These are phyloP conservation scores for Gossypium sturtianum DNA, from an alignment of 345 rosid genomes.

Conservation along the genomic window DNA sequence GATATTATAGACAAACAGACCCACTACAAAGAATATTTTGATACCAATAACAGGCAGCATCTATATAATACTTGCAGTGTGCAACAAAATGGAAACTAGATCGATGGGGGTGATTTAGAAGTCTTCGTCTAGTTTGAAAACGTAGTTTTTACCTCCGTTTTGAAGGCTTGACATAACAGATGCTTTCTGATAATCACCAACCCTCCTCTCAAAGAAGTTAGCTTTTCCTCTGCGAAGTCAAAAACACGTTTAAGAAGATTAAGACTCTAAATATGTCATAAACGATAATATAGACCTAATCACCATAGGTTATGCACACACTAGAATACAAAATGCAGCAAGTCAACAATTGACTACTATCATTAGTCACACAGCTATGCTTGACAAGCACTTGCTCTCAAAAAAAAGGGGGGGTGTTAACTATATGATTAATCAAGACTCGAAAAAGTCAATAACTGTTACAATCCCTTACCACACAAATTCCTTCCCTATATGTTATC, in stretches of 20 bases:
- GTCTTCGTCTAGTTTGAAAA: conserved; percentile 73
- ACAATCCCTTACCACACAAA: neutral
- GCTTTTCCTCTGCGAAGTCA: conserved; percentile 63
- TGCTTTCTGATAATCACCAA: conserved; percentile 88
- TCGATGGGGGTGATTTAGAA: conserved; percentile 25
- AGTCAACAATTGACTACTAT: neutral
- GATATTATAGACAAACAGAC: neutral
- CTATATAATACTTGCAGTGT: neutral
- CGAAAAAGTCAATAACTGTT: neutral
- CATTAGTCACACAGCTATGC: neutral
- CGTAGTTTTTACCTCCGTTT: conserved; percentile 53
- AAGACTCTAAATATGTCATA: neutral
- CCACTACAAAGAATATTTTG: neutral
- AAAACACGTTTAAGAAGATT: neutral
- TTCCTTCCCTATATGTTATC: neutral
- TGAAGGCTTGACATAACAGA: conserved; percentile 79
- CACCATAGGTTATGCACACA: neutral
- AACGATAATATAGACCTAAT: neutral
- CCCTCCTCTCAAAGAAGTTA: conserved; percentile 85
- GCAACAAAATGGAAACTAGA: neutral
- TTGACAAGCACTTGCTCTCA: neutral
- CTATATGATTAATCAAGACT: neutral
- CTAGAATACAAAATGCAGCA: neutral
- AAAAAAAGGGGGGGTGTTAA: neutral
- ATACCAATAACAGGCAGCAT: neutral